These are phyloP conservation scores for Tolypocladium album DNA, from an alignment of 2,329 filamentous ascomycete genomes.

Conservation along the genomic window DNA sequence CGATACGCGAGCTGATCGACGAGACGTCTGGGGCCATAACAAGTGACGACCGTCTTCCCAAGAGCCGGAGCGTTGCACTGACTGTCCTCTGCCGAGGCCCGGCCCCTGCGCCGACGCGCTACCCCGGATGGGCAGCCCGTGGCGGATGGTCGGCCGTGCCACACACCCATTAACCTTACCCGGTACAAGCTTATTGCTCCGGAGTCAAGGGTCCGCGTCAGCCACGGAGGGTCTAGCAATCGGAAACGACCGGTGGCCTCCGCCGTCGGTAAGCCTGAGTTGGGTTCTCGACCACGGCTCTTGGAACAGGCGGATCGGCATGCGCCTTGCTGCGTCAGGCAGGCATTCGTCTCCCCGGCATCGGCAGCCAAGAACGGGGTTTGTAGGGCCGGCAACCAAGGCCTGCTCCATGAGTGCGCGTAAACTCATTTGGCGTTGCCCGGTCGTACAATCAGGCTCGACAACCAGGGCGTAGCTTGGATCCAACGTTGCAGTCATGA, in stretches of 20 bases:
- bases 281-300: background rate
- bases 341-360: background rate
- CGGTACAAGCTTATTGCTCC: background rate
- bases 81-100: background rate
- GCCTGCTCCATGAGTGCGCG: background rate
- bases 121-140: background rate
- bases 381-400: background rate
- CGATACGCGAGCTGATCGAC: background rate
- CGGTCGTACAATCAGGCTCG: too few species aligned
- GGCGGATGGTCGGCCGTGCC: background rate
- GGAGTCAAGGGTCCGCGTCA: background rate
- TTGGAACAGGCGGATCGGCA: background rate
- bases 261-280: background rate
- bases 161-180: background rate
- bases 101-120: background rate
- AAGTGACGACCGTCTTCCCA: background rate
- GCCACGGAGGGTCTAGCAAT: background rate
- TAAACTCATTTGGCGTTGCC: background rate
- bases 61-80: background rate
- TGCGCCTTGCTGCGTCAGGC: background rate
- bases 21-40: background rate
- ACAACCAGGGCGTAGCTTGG: background rate
- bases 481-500: background rate
- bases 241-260: background rate
- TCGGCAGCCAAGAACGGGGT: background rate